phyloP scores from a whole-genome alignment of 1,284 basidiomycete genomes.

The Ganoderma sp. region DNA sequence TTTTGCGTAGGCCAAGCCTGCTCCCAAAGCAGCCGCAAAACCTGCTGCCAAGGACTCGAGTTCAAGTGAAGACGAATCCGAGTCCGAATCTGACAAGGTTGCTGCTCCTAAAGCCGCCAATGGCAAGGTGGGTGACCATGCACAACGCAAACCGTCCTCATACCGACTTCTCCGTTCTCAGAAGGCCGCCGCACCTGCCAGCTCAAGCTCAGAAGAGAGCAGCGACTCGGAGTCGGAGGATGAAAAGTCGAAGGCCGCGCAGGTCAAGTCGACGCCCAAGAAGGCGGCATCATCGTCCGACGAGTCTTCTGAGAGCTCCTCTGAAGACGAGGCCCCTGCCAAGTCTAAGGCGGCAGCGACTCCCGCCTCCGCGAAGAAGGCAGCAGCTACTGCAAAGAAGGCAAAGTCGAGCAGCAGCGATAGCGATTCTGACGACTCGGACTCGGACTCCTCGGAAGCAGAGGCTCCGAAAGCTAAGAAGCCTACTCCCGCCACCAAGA shows the following conservation, averaged over 20 bases:
- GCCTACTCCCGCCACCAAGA: constrained; percentile 40
- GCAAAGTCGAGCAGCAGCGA: constrained; percentile 31
- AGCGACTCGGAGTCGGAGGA: constrained; percentile 37
- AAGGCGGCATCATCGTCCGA: constrained; percentile 33
- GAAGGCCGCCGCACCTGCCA: constrained; percentile 24
- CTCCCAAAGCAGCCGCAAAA: constrained; percentile 26
- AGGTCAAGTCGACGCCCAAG: constrained; percentile 41
- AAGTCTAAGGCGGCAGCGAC: constrained; percentile 43
- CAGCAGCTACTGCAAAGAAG: constrained; percentile 34
- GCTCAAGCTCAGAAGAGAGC: constrained; percentile 31
- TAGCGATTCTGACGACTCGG: constrained; percentile 29
- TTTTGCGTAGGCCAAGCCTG: constrained; percentile 21
- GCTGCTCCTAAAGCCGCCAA: constrained; percentile 32
- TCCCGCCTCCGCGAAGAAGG: constrained; percentile 42
- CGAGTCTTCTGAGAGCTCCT: constrained; percentile 30
- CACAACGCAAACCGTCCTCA: not conserved
- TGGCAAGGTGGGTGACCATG: constrained; percentile 31
- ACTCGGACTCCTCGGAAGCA: constrained; percentile 43
- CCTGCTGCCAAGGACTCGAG: constrained; percentile 26
- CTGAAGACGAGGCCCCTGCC: constrained; percentile 41
- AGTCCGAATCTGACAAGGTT: constrained; percentile 38
- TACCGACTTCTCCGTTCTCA: not conserved
- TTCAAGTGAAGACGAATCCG: constrained; percentile 42
- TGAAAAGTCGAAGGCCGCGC: constrained; percentile 47
- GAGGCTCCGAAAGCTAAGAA: constrained; percentile 44